phyloP scores from a whole-genome alignment of 2,329 filamentous ascomycete genomes.

The Hypoxylon sp. region DNA sequence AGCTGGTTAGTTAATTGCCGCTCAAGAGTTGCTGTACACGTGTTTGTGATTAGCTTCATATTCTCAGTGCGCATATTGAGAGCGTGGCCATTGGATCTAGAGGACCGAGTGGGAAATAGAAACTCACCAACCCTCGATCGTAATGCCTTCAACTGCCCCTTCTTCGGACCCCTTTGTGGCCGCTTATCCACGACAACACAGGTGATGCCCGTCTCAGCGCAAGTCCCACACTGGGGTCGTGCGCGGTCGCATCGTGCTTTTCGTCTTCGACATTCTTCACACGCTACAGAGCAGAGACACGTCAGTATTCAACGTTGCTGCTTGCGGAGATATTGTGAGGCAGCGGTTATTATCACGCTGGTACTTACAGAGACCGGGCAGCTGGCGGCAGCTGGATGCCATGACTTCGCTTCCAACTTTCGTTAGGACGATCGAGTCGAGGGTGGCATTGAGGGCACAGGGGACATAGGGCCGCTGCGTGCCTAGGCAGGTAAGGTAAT shows the following conservation, averaged over 20 bases:
- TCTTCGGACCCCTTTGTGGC: slow-evolving; percentile 14
- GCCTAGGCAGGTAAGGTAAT: background rate
- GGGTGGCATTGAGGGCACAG: no score
- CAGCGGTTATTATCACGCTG: background rate
- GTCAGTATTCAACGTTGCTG: background rate
- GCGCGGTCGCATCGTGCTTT: slow-evolving; percentile 17
- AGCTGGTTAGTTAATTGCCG: slow-evolving; percentile 1
- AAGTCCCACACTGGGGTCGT: background rate
- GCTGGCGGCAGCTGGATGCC: background rate
- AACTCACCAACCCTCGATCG: slow-evolving; percentile 12
- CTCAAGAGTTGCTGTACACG: slow-evolving; percentile 3
- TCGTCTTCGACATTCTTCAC: slow-evolving; percentile 20
- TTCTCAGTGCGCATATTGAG: background rate
- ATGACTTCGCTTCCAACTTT: background rate
- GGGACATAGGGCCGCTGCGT: no score
- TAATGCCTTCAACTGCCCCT: slow-evolving; percentile 16
- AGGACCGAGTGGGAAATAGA: background rate
- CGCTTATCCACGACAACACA: slow-evolving; percentile 9
- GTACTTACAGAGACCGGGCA: slow-evolving; percentile 2
- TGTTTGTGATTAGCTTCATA: background rate
- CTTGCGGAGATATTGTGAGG: background rate
- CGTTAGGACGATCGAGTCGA: background rate
- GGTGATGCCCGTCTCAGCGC: background rate
- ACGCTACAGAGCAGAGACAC: background rate
- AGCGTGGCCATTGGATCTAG: background rate